Percentiles rank a stretch among this genome's conserved stretches.
Evolutionary conservation across 345 rosid species (phyloP).

Genomic region (Mercurialis annua): DNA sequence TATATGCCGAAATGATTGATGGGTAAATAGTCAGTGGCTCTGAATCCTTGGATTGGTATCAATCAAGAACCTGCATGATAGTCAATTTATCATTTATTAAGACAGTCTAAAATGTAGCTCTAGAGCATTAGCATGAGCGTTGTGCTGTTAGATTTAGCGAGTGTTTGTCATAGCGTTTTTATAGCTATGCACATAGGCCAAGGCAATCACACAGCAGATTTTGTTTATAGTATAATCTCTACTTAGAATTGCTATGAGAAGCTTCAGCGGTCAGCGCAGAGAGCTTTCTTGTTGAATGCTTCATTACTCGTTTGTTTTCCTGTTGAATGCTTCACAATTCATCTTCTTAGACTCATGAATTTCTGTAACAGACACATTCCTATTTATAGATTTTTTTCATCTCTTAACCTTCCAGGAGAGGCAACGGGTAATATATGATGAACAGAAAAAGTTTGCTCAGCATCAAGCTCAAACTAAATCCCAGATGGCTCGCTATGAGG

Average conservation of each 20-base stretch:
- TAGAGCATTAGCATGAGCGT: conserved; percentile 4
- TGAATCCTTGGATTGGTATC: neutral
- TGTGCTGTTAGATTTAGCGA: neutral
- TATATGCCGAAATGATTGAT: neutral
- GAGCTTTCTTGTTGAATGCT: conserved; percentile 2
- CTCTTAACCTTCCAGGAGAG: conserved; percentile 58
- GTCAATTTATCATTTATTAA: neutral
- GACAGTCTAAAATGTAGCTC: neutral
- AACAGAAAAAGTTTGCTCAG: conserved; percentile 85
- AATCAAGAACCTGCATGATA: neutral
- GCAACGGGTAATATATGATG: conserved; percentile 80
- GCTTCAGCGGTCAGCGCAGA: neutral
- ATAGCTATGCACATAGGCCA: no score
- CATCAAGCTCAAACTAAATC: conserved; percentile 91
- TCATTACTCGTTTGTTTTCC: no score
- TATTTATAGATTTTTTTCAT: neutral
- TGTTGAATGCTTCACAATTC: no score
- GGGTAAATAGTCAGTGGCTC: neutral
- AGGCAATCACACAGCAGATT: no score
- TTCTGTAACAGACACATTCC: neutral
- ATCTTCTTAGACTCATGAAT: conserved; percentile 5
- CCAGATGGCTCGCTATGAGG: conserved; percentile 93
- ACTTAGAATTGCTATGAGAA: no score
- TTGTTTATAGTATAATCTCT: no score
- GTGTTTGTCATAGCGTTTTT: no score